Conservation (phyloP, 1,139 yeast species). For the Sugiyamaella neomexicana region DNA sequence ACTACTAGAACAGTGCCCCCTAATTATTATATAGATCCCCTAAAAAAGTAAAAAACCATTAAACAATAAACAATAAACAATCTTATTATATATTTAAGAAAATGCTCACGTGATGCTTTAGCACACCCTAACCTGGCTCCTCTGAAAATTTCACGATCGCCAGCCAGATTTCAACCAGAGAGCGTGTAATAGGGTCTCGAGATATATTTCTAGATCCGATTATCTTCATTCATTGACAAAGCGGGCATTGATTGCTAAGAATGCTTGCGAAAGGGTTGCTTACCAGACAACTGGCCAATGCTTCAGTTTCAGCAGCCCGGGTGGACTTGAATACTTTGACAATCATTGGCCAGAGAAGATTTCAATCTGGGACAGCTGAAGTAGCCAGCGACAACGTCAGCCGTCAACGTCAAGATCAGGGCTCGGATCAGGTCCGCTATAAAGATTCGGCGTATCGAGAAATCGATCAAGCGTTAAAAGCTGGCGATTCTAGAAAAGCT, state of each 20-base stretch:
- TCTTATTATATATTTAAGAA: too few species aligned
- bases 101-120: not conserved
- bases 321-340: not conserved
- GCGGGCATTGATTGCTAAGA: too few species aligned
- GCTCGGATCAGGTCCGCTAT: not conserved
- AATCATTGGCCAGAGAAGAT: not conserved
- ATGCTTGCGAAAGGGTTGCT: conserved; percentile 2
- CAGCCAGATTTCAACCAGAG: not conserved
- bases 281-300: conserved; percentile 1
- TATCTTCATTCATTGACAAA: not conserved
- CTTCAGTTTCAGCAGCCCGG: not conserved
- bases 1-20: too few species aligned
- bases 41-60: too few species aligned
- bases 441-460: not conserved
- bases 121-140: conserved; percentile 8
- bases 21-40: too few species aligned
- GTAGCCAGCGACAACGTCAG: not conserved
- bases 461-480: conserved; percentile 6
- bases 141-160: conserved; percentile 10
- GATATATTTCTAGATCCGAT: not conserved
- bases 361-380: conserved; percentile 2
- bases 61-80: too few species aligned
- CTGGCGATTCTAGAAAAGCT: conserved; percentile 7
- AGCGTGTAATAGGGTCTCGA: not conserved
- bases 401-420: not conserved